Conservation (phyloP, 2,329 filamentous ascomycete species). For the Penicillium fuscoglaucum region DNA sequence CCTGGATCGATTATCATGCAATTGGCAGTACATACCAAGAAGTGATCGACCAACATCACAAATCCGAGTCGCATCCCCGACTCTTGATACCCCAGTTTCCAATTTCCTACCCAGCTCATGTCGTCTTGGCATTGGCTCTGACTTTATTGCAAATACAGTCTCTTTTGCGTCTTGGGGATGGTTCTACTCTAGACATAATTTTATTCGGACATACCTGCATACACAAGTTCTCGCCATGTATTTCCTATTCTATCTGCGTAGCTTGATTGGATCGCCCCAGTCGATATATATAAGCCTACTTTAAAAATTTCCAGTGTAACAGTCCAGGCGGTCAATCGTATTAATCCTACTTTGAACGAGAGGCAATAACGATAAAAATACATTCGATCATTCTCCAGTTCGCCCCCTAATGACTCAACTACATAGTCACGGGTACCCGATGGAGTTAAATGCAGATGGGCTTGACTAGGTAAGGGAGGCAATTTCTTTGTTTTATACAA, state of each 20-base stretch:
- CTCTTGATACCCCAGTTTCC: constrained; percentile 34
- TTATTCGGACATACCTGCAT: constrained; percentile 6
- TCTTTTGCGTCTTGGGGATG: constrained; percentile 8
- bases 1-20: constrained; percentile 5
- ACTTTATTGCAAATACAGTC: constrained; percentile 13
- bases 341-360: background rate
- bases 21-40: constrained; percentile 5
- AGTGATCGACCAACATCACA: constrained; percentile 16
- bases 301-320: too few species aligned
- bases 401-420: background rate
- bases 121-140: constrained; percentile 6
- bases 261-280: background rate
- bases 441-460: background rate
- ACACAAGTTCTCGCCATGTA: background rate
- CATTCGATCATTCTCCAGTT: background rate
- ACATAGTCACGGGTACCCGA: background rate
- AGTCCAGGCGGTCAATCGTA: fast-evolving
- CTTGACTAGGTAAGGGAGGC: background rate
- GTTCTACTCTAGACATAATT: constrained; percentile 3
- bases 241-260: background rate
- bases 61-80: constrained; percentile 21
- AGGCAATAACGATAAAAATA: background rate
- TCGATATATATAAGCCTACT: too few species aligned
- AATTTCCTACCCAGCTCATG: constrained; percentile 9
- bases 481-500: background rate